Base-by-base conservation (phyloP, 2,329 filamentous ascomycete genomes). In the Knoxdaviesia proteae region DNA sequence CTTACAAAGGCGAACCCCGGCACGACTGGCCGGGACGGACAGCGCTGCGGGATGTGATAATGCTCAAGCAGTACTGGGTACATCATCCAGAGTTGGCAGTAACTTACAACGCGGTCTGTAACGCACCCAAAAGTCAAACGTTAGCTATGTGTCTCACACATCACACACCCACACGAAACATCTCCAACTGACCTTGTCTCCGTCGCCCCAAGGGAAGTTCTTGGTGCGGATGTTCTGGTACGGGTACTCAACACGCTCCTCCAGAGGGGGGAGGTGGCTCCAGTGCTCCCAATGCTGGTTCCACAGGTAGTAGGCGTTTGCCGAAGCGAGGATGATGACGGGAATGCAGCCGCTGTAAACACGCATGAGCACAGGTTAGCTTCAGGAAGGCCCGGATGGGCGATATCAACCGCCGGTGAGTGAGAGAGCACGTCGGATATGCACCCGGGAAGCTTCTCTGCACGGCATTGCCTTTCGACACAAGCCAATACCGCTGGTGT, bases 211-310 rank as follows among this genome's bases (percentile, higher is more conserved):
- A 57, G 75, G 77, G 71, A 65, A 98, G 75, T 94, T 94, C 79
- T 90, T 94, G 61, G 75, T 74, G 60, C 90, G 82, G 62, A 98
- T 82, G 73, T 98, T 98, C 75, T 93, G 84, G 77, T 93, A 98
- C 47, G 86, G 68, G 66, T 96, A 98, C 69, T 96, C 84, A 55
- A 72, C 65, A 58, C 83, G 80, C 68, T 98, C 90, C 69, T 93
- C 84, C 52, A 88, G 69, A 51, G 90, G 82, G 47, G 81, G 75
- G 62, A 83, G 65, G 67, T 96, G 88, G 42, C 62, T 65, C 75
- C 80, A 84, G 72, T 98, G 90, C 65, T 92, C 83, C 88, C 88
- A 96, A 66, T 98, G 90, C 68, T 92, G 84, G 55, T 74, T 77
- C 84, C 86, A 98, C 49, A 94, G 77, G 58, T 78, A 77, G 61